These are phyloP conservation scores for Botrytis porri DNA, from an alignment of 2,329 filamentous ascomycete species.

Conservation along the genomic window DNA sequence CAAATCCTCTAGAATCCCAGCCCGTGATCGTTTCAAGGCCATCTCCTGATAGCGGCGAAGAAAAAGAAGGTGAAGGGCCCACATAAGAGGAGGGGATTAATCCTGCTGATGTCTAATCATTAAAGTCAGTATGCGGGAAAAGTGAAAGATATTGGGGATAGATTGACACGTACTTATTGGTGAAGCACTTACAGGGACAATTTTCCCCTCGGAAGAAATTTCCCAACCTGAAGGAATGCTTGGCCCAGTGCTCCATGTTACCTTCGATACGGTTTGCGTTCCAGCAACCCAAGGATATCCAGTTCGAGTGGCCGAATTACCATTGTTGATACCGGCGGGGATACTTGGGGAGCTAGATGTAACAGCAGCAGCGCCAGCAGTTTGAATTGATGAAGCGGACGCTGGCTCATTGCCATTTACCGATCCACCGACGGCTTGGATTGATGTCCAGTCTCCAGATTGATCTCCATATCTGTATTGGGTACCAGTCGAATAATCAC, in stretches of 20 bases:
- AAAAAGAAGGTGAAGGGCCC: constrained; percentile 46
- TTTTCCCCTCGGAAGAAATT: constrained; percentile 74
- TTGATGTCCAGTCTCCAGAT: constrained; percentile 77
- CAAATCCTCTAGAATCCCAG: constrained; percentile 50
- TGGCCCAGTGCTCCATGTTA: constrained; percentile 41
- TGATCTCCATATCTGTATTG: constrained; percentile 79
- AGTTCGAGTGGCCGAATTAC: constrained; percentile 55
- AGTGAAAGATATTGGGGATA: constrained; percentile 15
- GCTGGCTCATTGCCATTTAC: constrained; percentile 62
- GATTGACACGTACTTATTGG: constrained; percentile 57
- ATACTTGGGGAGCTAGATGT: constrained; percentile 61
- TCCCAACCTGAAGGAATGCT: constrained; percentile 77
- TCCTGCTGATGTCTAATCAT: constrained; percentile 44
- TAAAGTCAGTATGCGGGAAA: constrained; percentile 32
- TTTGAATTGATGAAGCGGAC: constrained; percentile 42
- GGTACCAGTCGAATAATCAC: constrained; percentile 90
- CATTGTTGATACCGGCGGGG: constrained; percentile 64
- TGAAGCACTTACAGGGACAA: constrained; percentile 68
- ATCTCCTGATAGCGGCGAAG: constrained; percentile 37
- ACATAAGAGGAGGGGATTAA: constrained; percentile 52
- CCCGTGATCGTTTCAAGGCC: constrained; percentile 42
- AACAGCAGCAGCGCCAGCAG: constrained; percentile 61
- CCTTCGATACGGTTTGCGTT: constrained; percentile 49
- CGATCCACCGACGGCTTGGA: constrained; percentile 73
- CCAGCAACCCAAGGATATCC: constrained; percentile 67